Percentiles rank a stretch among this genome's conserved stretches.
These are phyloP conservation scores for Diplodia sapinea DNA, from an alignment of 2,329 filamentous ascomycete species.

Conservation along the genomic window DNA sequence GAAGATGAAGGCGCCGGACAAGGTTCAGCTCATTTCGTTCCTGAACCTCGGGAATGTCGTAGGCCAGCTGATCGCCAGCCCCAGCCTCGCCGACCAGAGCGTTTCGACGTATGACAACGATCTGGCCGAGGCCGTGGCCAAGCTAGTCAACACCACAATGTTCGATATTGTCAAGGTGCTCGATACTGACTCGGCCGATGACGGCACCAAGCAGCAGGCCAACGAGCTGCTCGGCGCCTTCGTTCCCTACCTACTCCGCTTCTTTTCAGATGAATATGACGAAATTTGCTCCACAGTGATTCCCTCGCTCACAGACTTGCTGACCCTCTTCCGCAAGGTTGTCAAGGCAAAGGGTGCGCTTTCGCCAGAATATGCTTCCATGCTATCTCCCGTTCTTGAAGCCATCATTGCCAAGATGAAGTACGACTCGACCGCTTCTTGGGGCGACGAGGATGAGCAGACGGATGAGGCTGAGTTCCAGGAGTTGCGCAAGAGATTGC, in stretches of 20 bases:
- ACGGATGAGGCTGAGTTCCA: constrained; percentile 98
- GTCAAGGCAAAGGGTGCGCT: constrained; percentile 67
- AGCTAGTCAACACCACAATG: constrained; percentile 89
- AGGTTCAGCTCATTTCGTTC: constrained; percentile 91
- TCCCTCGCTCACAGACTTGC: constrained; percentile 86
- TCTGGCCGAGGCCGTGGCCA: constrained; percentile 91
- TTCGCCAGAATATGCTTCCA: constrained; percentile 76
- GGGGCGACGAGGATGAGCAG: constrained; percentile 93
- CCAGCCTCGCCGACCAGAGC: constrained; percentile 76
- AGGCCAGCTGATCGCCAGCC: constrained; percentile 81
- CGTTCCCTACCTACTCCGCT: constrained; percentile 83
- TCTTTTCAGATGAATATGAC: constrained; percentile 97
- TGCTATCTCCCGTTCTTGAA: constrained; percentile 86
- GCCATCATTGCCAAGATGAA: constrained; percentile 96
- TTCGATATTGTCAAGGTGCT: constrained; percentile 86
- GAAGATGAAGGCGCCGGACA: constrained; percentile 95
- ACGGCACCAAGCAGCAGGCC: constrained; percentile 72
- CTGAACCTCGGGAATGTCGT: constrained; percentile 87
- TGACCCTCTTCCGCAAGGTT: constrained; percentile 87
- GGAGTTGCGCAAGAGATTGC: constrained; percentile 86
- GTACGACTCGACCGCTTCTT: constrained; percentile 91
- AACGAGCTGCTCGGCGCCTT: constrained; percentile 84
- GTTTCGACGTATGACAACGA: constrained; percentile 93
- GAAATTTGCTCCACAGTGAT: constrained; percentile 97
- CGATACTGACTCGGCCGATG: constrained; percentile 69